Conservation (phyloP, 73 alveolate species). For the Tetrahymena borealis region DNA sequence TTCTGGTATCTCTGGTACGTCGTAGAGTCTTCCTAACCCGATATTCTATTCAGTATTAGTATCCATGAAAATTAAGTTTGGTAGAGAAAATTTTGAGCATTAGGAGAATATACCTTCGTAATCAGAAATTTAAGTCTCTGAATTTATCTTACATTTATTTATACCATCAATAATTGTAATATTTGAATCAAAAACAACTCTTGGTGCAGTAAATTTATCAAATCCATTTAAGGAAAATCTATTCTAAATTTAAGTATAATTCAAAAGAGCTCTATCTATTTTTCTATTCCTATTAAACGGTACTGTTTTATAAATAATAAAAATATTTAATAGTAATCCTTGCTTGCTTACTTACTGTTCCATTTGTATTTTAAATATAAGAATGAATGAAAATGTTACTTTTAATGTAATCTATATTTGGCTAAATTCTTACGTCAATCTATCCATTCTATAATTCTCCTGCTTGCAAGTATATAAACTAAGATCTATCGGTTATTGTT, state of each 20-base stretch:
- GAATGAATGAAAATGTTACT: neutral
- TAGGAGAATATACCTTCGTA: neutral
- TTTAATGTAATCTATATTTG: neutral
- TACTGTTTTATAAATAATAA: neutral
- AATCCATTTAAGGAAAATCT: neutral
- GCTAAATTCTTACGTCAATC: neutral
- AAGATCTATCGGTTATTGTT: constrained; percentile 68
- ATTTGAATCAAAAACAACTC: neutral
- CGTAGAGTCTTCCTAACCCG: constrained; percentile 37
- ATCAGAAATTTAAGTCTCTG: neutral
- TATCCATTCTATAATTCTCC: constrained; percentile 44
- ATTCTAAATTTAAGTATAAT: neutral
- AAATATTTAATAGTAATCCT: neutral
- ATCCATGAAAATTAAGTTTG: constrained; percentile 1
- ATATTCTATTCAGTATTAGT: constrained; percentile 37
- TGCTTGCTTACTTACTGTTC: neutral
- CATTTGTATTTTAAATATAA: neutral
- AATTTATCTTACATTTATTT: neutral
- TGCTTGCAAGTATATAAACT: constrained; percentile 59
- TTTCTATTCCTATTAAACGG: neutral
- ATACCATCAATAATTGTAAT: neutral
- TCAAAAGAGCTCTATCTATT: neutral
- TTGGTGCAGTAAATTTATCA: neutral
- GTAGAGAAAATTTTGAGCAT: neutral
- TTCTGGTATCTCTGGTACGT: neutral